Evolutionary conservation across 768 basidiomycete species (phyloP).

Genomic region (Xerocomellus intermedius): DNA sequence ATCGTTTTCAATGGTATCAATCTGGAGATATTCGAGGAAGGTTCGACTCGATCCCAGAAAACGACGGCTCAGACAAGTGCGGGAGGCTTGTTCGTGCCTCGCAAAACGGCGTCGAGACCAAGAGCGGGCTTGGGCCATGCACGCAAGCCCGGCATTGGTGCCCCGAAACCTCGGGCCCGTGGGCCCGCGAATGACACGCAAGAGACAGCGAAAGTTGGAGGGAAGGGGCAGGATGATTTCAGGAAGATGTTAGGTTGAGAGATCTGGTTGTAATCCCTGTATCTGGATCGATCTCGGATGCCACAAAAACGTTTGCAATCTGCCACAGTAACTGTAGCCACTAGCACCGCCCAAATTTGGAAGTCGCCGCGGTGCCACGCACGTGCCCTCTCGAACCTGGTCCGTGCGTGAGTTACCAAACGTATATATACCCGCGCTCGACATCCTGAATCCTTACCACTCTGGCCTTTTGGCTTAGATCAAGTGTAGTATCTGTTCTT

Average conservation of each 20-base stretch:
- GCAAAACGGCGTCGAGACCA: constrained; percentile 61
- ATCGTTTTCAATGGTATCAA: constrained; percentile 64
- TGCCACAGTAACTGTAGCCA: background rate
- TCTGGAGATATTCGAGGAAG: constrained; percentile 61
- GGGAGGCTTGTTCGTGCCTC: constrained; percentile 64
- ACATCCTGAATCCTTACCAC: constrained; percentile 18
- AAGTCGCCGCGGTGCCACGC: background rate
- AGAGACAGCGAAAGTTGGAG: constrained; percentile 11
- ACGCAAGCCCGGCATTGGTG: constrained; percentile 38
- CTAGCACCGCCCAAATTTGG: background rate
- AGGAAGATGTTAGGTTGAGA: constrained; percentile 63
- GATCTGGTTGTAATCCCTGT: background rate
- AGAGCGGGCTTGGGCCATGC: constrained; percentile 68
- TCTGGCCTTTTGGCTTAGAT: constrained; percentile 69
- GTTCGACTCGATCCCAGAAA: constrained; percentile 27
- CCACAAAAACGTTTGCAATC: background rate
- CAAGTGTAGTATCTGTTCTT: constrained; percentile 80
- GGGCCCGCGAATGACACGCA: constrained; percentile 10
- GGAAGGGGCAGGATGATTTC: constrained; percentile 73
- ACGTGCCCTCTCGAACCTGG: background rate
- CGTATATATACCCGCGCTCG: constrained; percentile 1
- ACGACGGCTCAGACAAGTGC: constrained; percentile 38
- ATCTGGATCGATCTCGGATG: background rate
- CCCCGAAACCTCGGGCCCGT: constrained; percentile 10
- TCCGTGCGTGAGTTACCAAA: constrained; percentile 6